These are phyloP conservation scores for Corrigiola litoralis DNA, from an alignment of 179 eudicot genomes.

Conservation along the genomic window DNA sequence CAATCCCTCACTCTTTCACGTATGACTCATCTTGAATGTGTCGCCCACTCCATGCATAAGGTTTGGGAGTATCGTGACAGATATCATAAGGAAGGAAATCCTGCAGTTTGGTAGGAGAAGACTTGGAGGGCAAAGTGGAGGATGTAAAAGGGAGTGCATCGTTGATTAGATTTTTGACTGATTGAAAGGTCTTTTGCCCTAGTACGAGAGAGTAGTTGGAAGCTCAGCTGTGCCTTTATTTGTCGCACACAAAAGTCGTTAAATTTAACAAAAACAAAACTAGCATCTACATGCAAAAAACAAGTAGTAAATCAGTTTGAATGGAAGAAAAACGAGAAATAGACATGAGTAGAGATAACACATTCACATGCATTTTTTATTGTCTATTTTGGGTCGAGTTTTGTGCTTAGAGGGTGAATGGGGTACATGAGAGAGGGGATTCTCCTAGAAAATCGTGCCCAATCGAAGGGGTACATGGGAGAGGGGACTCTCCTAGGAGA, in stretches of 20 bases:
- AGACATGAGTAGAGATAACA: too few species aligned
- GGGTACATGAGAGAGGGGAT: too few species aligned
- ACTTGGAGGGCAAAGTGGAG: constrained; percentile 28
- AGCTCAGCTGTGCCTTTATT: constrained; percentile 33
- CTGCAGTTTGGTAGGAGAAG: constrained; percentile 23
- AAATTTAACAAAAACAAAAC: not conserved
- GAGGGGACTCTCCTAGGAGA: too few species aligned
- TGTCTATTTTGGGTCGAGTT: too few species aligned
- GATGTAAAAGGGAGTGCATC: constrained; percentile 22
- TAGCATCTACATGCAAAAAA: not conserved
- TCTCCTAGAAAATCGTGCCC: too few species aligned
- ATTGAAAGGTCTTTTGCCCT: constrained; percentile 29
- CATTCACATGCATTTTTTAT: too few species aligned
- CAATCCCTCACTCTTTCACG: constrained; percentile 41
- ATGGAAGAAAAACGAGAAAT: not conserved
- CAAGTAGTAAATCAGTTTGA: not conserved
- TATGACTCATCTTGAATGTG: constrained; percentile 44
- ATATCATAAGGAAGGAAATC: constrained; percentile 30
- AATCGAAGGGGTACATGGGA: too few species aligned
- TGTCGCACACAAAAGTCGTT: constrained; percentile 5
- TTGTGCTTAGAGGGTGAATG: too few species aligned
- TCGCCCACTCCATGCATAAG: constrained; percentile 25
- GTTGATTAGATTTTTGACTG: constrained; percentile 25
- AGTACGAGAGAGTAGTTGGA: constrained; percentile 27
- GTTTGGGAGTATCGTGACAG: constrained; percentile 32